These are phyloP conservation scores for Talaromyces trachyspermus DNA, from an alignment of 495 filamentous ascomycete species.

Conservation along the genomic window DNA sequence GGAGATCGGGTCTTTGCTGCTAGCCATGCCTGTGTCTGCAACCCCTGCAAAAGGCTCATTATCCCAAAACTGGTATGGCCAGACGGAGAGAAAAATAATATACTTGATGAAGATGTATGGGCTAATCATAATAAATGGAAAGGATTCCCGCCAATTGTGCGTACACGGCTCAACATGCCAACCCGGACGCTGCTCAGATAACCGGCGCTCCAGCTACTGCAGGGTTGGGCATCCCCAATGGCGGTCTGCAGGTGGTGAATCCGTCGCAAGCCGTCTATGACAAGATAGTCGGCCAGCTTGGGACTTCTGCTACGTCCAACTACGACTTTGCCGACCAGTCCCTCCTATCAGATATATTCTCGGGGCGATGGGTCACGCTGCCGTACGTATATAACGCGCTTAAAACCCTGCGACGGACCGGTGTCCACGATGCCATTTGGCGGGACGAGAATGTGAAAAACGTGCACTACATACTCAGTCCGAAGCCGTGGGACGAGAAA, in stretches of 20 bases:
- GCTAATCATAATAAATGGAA: not conserved
- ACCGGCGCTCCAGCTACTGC: conserved; percentile 41
- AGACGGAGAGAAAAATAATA: too few relatives aligned
- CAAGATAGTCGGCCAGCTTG: conserved; percentile 37
- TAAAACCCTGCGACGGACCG: conserved; percentile 63
- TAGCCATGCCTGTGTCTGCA: conserved; percentile 74
- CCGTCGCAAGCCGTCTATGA: conserved; percentile 50
- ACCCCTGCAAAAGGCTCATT: conserved; percentile 70
- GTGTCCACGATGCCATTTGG: conserved; percentile 68
- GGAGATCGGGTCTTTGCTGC: conserved; percentile 62
- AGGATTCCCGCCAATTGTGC: conserved; percentile 67
- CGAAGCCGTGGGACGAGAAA: conserved; percentile 74
- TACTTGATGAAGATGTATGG: conserved; percentile 8
- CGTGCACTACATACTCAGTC: conserved; percentile 70
- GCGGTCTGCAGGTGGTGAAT: conserved; percentile 66
- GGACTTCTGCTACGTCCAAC: conserved; percentile 28
- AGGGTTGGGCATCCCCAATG: conserved; percentile 62
- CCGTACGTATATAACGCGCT: conserved; percentile 79
- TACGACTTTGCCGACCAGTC: conserved; percentile 76
- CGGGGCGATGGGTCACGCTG: conserved; percentile 61
- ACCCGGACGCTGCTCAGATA: conserved; percentile 49
- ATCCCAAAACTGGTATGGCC: conserved; percentile 64
- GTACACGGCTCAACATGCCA: conserved; percentile 60
- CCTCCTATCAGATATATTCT: conserved; percentile 59
- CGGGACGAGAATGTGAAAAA: conserved; percentile 69